Evolutionary conservation across 2,329 filamentous ascomycete genomes (phyloP).

Genomic region (Ophiosphaerella herpotricha): DNA sequence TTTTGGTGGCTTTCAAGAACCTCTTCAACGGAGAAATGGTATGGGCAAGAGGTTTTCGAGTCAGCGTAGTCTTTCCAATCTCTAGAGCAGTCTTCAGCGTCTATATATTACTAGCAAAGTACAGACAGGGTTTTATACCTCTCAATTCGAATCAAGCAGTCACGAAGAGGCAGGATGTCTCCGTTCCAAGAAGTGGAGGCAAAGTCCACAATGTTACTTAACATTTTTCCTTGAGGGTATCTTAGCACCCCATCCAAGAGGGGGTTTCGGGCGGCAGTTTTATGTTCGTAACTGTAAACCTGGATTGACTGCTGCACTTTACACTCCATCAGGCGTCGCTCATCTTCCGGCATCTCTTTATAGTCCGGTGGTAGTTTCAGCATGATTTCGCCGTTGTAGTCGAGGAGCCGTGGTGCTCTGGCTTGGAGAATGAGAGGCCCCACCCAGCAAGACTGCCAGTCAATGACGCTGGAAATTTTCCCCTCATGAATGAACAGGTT

Average conservation of each 20-base stretch:
- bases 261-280: conserved; percentile 32
- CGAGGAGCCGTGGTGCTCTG: conserved; percentile 32
- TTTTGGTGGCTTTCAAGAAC: conserved; percentile 20
- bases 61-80: conserved; percentile 35
- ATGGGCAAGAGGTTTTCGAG: conserved; percentile 34
- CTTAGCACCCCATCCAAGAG: conserved; percentile 28
- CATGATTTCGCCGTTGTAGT: conserved; percentile 36
- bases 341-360: conserved; percentile 31
- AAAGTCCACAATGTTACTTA: conserved; percentile 34
- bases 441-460: conserved; percentile 48
- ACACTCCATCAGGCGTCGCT: conserved; percentile 18
- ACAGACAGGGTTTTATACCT: conserved; percentile 13
- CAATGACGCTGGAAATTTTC: conserved; percentile 47
- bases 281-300: conserved; percentile 33
- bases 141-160: conserved; percentile 40
- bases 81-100: conserved; percentile 4
- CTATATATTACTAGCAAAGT: neutral
- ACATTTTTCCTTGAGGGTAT: conserved; percentile 26
- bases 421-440: conserved; percentile 29
- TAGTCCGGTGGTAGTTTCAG: conserved; percentile 30
- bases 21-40: conserved; percentile 25
- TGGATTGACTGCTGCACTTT: conserved; percentile 34
- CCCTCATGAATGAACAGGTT: conserved; percentile 48
- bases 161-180: conserved; percentile 39
- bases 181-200: conserved; percentile 36